A percentile compares a stretch with the other conserved stretches of the same genome.
These are phyloP conservation scores for Fallopia convolvulus DNA, from an alignment of 148 eudicot genomes.

Conservation along the genomic window DNA sequence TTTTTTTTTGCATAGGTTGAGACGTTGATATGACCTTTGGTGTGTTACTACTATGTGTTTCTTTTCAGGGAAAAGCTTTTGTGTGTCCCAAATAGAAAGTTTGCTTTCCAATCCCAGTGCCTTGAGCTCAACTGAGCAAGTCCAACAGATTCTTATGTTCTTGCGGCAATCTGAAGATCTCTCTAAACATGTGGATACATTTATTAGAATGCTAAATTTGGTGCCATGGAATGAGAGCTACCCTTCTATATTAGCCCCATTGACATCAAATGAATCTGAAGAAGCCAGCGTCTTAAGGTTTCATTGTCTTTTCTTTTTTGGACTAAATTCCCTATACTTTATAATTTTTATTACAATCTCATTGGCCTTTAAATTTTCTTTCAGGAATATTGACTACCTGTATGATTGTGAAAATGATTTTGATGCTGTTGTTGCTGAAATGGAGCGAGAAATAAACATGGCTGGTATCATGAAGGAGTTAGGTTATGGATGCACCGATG, in stretches of 20 bases:
- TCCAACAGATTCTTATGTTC: slow-evolving; percentile 70
- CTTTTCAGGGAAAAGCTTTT: slow-evolving; percentile 70
- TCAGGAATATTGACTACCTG: slow-evolving; percentile 56
- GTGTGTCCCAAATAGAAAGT: slow-evolving; percentile 63
- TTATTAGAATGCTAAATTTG: slow-evolving; percentile 61
- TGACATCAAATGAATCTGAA: slow-evolving; percentile 44
- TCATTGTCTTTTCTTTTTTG: neutral
- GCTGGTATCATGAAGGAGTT: slow-evolving; percentile 81
- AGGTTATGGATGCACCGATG: slow-evolving; percentile 80
- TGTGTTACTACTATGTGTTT: slow-evolving; percentile 11
- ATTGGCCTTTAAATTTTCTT: slow-evolving; percentile 4
- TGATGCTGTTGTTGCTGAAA: slow-evolving; percentile 73
- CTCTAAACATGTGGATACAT: slow-evolving; percentile 69
- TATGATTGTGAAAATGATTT: slow-evolving; percentile 62
- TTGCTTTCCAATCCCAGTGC: slow-evolving; percentile 40
- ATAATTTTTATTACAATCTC: neutral
- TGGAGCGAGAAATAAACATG: slow-evolving; percentile 83
- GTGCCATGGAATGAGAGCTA: slow-evolving; percentile 45
- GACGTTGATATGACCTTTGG: neutral
- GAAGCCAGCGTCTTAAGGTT: slow-evolving; percentile 58
- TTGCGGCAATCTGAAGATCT: slow-evolving; percentile 76
- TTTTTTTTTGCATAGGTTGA: neutral
- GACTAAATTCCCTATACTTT: neutral
- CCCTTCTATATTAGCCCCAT: slow-evolving; percentile 53
- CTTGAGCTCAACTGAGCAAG: slow-evolving; percentile 48